Conservation (phyloP, 1,139 yeast genomes). For the Kodamaea fungicola region DNA sequence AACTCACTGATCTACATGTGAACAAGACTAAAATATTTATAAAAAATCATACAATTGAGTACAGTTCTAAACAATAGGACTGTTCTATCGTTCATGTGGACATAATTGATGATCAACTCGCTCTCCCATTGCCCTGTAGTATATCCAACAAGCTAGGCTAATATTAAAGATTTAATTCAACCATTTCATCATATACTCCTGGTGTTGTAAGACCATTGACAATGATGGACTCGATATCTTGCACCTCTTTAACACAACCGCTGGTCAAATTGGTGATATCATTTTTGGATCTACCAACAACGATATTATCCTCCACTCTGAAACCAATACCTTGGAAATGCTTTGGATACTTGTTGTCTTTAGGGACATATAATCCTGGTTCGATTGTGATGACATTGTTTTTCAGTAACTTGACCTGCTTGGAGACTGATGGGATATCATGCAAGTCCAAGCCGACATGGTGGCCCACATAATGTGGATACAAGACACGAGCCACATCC, state of each 20-base stretch:
- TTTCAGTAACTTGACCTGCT: slow-evolving; percentile 44
- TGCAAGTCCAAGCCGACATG: slow-evolving; percentile 92
- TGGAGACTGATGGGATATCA: slow-evolving; percentile 65
- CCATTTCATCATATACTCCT: slow-evolving; percentile 47
- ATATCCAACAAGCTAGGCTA: neutral
- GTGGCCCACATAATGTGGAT: slow-evolving; percentile 96
- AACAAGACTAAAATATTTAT: no score
- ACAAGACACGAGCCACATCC: slow-evolving; percentile 56
- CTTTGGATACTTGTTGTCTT: slow-evolving; percentile 64
- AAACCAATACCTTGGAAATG: slow-evolving; percentile 88
- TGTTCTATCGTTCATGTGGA: no score
- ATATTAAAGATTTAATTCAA: slow-evolving; percentile 34
- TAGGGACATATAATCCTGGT: slow-evolving; percentile 91
- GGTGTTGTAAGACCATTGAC: slow-evolving; percentile 53
- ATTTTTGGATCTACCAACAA: slow-evolving; percentile 58
- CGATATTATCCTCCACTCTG: slow-evolving; percentile 90
- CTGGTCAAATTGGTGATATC: slow-evolving; percentile 60
- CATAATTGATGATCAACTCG: no score
- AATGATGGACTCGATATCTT: slow-evolving; percentile 69
- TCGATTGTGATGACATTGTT: slow-evolving; percentile 89
- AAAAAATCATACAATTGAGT: no score
- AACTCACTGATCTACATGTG: no score
- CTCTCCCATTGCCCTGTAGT: no score
- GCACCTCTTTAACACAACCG: slow-evolving; percentile 82
- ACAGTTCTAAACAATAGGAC: no score